These are phyloP conservation scores for Straminergon stramineum DNA, from an alignment of 225 moss, liverwort and hornwort species.

Conservation along the genomic window DNA sequence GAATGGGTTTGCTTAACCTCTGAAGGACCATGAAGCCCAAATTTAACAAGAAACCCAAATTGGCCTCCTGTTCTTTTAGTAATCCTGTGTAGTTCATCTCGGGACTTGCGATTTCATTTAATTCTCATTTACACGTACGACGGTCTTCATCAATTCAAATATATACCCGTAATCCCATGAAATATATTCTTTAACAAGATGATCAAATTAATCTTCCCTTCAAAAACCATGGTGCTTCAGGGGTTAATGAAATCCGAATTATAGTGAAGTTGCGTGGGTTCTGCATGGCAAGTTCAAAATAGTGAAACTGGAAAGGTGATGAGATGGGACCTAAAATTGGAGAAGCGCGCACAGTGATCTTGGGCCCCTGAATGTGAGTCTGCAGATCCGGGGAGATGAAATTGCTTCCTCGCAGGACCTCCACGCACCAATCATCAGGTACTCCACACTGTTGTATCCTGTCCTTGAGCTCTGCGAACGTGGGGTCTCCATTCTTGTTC, in stretches of 20 bases:
- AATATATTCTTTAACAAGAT: background rate
- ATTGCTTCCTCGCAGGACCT: slow-evolving; percentile 35
- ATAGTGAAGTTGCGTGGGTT: background rate
- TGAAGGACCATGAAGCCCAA: background rate
- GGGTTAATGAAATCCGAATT: background rate
- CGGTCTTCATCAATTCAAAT: background rate
- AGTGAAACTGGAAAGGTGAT: background rate
- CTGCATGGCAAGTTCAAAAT: background rate
- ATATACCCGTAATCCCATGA: background rate
- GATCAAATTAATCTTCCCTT: background rate
- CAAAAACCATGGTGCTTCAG: background rate
- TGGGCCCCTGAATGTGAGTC: slow-evolving; percentile 32
- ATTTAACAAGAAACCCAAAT: background rate
- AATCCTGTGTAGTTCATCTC: background rate
- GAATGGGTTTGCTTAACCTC: background rate
- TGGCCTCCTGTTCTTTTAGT: background rate
- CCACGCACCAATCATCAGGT: slow-evolving; percentile 45
- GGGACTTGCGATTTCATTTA: background rate
- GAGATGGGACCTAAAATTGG: slow-evolving; percentile 27
- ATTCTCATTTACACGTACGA: background rate
- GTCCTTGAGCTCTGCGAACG: slow-evolving; percentile 36
- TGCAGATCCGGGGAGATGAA: slow-evolving; percentile 41
- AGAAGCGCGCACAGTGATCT: slow-evolving; percentile 42
- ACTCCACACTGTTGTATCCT: slow-evolving; percentile 41
- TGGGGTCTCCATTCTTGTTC: slow-evolving; percentile 42